A percentile compares a stretch with the other conserved stretches of the same genome.
phyloP scores from a whole-genome alignment of 768 basidiomycete species.

The Xerocomus potaroensis region DNA sequence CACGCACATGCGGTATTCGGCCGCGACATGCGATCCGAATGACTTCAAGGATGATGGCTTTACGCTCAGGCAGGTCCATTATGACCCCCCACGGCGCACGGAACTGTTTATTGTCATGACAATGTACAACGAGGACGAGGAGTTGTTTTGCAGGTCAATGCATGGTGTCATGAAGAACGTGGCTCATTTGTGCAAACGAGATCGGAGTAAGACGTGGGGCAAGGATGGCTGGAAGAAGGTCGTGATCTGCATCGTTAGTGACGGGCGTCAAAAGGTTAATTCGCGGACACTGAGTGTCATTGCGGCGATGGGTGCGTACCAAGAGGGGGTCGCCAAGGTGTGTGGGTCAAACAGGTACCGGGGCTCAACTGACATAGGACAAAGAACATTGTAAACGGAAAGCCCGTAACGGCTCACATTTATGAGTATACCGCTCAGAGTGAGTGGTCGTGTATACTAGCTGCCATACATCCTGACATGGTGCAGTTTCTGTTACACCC shows the following conservation, averaged over 20 bases:
- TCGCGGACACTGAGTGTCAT: slow-evolving; percentile 78
- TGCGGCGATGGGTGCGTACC: slow-evolving; percentile 91
- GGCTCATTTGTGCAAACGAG: slow-evolving; percentile 80
- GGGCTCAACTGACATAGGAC: slow-evolving; percentile 2
- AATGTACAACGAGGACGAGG: slow-evolving; percentile 95
- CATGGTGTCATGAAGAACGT: slow-evolving; percentile 96
- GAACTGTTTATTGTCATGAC: slow-evolving; percentile 98
- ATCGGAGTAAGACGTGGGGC: slow-evolving; percentile 92
- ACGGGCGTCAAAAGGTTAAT: slow-evolving; percentile 84
- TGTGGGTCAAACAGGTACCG: slow-evolving; percentile 9
- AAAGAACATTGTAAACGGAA: slow-evolving; percentile 73
- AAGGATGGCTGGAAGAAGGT: slow-evolving; percentile 99
- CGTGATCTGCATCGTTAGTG: slow-evolving; percentile 87
- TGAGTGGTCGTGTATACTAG: slow-evolving; percentile 23
- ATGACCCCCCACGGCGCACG: slow-evolving; percentile 85
- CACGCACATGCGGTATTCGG: slow-evolving; percentile 94
- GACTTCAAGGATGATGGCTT: slow-evolving; percentile 80
- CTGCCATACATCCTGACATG: slow-evolving; percentile 6
- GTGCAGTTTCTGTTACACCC: slow-evolving; percentile 72
- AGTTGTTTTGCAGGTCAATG: slow-evolving; percentile 89
- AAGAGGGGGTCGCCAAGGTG: slow-evolving; percentile 88
- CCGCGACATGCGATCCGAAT: slow-evolving; percentile 95
- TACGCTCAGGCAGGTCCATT: slow-evolving; percentile 85
- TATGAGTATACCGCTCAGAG: slow-evolving; percentile 94
- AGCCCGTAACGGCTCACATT: slow-evolving; percentile 83